Percentiles rank a stretch among this genome's conserved stretches.
Evolutionary conservation across 768 basidiomycete genomes (phyloP).

Genomic region (Amanita pallidorosea): DNA sequence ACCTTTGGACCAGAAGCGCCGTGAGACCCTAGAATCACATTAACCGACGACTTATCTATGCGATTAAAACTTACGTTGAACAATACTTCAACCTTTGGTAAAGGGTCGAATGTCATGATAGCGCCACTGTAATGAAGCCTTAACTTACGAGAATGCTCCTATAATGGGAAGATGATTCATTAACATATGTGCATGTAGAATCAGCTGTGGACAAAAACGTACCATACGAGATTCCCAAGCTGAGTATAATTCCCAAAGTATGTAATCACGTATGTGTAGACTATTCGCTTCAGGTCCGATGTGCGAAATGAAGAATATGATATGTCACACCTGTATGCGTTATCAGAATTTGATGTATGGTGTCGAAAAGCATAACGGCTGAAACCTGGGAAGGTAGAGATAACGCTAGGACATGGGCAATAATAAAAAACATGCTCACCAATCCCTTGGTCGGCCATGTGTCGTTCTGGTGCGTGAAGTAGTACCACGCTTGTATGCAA

Average conservation of each 20-base stretch:
- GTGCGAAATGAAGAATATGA: not conserved
- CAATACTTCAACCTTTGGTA: constrained; percentile 30
- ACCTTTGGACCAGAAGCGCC: constrained; percentile 39
- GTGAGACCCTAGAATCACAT: constrained; percentile 25
- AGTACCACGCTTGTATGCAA: constrained; percentile 44
- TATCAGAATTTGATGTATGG: constrained; percentile 41
- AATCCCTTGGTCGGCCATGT: constrained; percentile 35
- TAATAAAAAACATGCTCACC: constrained; percentile 18
- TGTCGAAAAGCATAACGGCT: constrained; percentile 38
- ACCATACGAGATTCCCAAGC: constrained; percentile 31
- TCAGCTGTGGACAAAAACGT: no score
- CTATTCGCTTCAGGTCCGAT: constrained; percentile 14
- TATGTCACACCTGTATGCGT: constrained; percentile 31
- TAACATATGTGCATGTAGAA: not conserved
- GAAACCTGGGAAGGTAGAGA: constrained; percentile 26
- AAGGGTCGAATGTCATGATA: not conserved
- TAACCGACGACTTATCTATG: not conserved
- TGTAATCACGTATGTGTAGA: constrained; percentile 37
- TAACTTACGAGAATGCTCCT: constrained; percentile 27
- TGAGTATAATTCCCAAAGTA: constrained; percentile 20
- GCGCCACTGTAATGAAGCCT: not conserved
- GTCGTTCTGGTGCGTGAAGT: constrained; percentile 40
- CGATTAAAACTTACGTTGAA: constrained; percentile 28
- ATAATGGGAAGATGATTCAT: not conserved
- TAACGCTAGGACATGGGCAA: not conserved